Conservation (phyloP, 306 rosid species). For the Lathyrus oleraceus region DNA sequence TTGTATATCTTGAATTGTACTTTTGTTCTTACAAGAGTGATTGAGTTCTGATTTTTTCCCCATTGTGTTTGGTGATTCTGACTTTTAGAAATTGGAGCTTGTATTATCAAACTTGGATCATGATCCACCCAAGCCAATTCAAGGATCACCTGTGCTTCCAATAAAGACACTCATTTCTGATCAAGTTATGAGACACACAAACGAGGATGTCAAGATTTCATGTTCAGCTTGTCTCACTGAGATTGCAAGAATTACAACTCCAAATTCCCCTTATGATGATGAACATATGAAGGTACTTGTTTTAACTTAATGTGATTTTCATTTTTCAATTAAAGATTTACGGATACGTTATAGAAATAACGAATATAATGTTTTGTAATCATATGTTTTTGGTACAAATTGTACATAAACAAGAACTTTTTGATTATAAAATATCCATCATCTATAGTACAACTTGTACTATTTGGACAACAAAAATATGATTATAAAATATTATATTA, state of each 20-base stretch:
- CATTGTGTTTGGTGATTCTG: not conserved
- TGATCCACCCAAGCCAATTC: slow-evolving; percentile 46
- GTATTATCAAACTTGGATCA: slow-evolving; percentile 57
- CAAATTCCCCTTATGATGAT: slow-evolving; percentile 65
- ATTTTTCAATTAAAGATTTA: too few species aligned
- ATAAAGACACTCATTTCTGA: slow-evolving; percentile 60
- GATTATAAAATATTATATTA: too few species aligned
- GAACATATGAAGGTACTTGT: slow-evolving; percentile 60
- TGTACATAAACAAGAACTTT: slow-evolving; percentile 3
- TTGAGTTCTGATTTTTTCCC: not conserved
- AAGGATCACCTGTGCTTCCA: slow-evolving; percentile 56
- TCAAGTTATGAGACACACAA: slow-evolving; percentile 53
- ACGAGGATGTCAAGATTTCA: slow-evolving; percentile 54
- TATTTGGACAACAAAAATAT: too few species aligned
- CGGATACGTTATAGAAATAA: not conserved
- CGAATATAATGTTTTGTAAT: not conserved
- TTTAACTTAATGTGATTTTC: slow-evolving; percentile 7
- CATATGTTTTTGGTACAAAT: slow-evolving; percentile 14
- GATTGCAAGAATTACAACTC: slow-evolving; percentile 82
- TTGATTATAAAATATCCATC: too few species aligned
- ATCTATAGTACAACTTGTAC: too few species aligned
- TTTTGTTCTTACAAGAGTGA: too few species aligned
- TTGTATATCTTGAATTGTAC: too few species aligned
- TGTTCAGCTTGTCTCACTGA: slow-evolving; percentile 62
- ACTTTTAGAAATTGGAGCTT: slow-evolving; percentile 56